phyloP scores from a whole-genome alignment of 1,284 basidiomycete genomes.

The Apiotrichum siamense region DNA sequence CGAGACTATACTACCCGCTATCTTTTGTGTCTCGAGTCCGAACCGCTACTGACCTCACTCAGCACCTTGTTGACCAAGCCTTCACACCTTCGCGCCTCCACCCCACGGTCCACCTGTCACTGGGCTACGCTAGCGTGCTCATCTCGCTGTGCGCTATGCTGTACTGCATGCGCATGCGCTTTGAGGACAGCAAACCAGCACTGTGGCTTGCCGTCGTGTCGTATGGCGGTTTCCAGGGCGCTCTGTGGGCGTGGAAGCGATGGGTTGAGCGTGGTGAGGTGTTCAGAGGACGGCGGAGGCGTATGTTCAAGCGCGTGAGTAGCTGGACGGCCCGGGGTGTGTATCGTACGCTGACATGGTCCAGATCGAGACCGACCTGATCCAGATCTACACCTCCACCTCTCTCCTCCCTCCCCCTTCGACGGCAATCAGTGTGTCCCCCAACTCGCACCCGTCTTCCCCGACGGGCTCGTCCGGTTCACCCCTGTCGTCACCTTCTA shows the following conservation, averaged over 20 bases:
- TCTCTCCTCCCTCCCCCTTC: conserved; percentile 27
- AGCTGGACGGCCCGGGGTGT: not conserved
- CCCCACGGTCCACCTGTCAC: conserved; percentile 72
- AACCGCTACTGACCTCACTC: conserved; percentile 12
- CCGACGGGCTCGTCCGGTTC: conserved; percentile 15
- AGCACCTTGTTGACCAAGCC: conserved; percentile 71
- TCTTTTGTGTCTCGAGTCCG: too few species aligned
- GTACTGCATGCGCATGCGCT: conserved; percentile 77
- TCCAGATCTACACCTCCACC: conserved; percentile 38
- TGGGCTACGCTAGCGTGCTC: conserved; percentile 77
- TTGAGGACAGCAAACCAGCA: conserved; percentile 72
- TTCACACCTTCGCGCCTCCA: conserved; percentile 81
- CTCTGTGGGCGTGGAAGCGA: conserved; percentile 42
- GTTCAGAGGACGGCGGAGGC: conserved; percentile 42
- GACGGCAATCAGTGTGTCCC: conserved; percentile 31
- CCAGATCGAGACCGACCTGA: conserved; percentile 45
- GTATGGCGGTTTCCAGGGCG: conserved; percentile 33
- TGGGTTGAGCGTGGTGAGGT: conserved; percentile 44
- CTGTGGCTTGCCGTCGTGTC: conserved; percentile 67
- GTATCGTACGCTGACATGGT: not conserved
- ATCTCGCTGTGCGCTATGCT: conserved; percentile 70
- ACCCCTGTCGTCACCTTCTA: conserved; percentile 20
- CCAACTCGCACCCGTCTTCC: conserved; percentile 38
- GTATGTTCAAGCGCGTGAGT: conserved; percentile 46
- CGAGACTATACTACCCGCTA: too few species aligned